Conservation (phyloP, 2,329 filamentous ascomycete genomes). For the Monilinia aucupariae region DNA sequence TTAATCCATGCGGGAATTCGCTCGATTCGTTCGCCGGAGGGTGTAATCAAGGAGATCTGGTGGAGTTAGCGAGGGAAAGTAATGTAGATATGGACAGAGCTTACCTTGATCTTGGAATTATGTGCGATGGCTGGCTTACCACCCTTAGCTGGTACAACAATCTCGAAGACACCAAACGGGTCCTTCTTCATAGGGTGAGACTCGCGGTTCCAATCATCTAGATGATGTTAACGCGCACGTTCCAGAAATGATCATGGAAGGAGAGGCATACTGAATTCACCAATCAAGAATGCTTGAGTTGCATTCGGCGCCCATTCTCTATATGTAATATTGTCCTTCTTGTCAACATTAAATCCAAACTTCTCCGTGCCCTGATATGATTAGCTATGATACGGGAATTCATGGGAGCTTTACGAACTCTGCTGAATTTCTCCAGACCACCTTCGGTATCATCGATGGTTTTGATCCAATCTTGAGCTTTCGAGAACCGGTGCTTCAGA, state of each 20-base stretch:
- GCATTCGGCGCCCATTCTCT: slow-evolving; percentile 96
- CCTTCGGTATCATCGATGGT: slow-evolving; percentile 79
- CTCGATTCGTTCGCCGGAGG: slow-evolving; percentile 75
- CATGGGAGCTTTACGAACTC: slow-evolving; percentile 44
- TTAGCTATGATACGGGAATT: slow-evolving; percentile 15
- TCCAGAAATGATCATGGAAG: slow-evolving; percentile 17
- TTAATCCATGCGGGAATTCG: slow-evolving; percentile 95
- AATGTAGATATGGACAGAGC: neutral
- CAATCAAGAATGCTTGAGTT: slow-evolving; percentile 74
- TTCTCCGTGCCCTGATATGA: slow-evolving; percentile 67
- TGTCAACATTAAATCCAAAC: slow-evolving; percentile 77
- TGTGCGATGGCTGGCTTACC: slow-evolving; percentile 79
- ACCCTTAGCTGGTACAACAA: slow-evolving; percentile 66
- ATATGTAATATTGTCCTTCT: slow-evolving; percentile 81
- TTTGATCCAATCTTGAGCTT: slow-evolving; percentile 81
- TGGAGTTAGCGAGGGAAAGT: slow-evolving; percentile 19
- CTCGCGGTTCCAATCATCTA: slow-evolving; percentile 80
- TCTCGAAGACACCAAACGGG: slow-evolving; percentile 79
- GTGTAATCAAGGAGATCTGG: slow-evolving; percentile 77
- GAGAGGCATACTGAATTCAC: slow-evolving; percentile 75
- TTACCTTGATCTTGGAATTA: slow-evolving; percentile 92
- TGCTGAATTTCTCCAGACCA: slow-evolving; percentile 85
- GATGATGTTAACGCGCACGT: slow-evolving; percentile 23
- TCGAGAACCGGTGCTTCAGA: slow-evolving; percentile 69
- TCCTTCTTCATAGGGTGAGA: slow-evolving; percentile 86